These are phyloP conservation scores for Clonostachys rosea DNA, from an alignment of 2,329 filamentous ascomycete species.

Conservation along the genomic window DNA sequence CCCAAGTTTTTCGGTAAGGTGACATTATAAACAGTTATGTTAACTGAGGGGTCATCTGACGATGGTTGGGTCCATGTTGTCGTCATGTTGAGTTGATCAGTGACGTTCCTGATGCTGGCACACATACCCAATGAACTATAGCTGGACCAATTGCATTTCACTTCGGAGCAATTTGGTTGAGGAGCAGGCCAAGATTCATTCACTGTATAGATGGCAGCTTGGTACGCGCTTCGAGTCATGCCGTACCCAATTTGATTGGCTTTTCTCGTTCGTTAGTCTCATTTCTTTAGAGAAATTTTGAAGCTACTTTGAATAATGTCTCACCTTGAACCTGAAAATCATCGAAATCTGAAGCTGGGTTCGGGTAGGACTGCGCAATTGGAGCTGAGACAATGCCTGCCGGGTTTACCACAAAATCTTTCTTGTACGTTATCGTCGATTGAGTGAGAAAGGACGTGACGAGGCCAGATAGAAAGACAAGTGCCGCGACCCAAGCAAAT, in stretches of 20 bases:
- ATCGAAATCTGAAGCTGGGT: no score
- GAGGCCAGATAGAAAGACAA: conserved; percentile 5
- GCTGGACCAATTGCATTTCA: conserved; percentile 1
- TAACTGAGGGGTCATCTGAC: no score
- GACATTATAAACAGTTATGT: no score
- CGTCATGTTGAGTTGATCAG: background rate
- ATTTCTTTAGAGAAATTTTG: no score
- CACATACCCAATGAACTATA: conserved; percentile 2
- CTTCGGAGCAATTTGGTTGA: conserved; percentile 1
- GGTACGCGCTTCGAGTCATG: background rate
- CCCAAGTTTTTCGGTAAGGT: no score
- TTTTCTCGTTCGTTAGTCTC: no score
- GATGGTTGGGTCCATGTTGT: background rate
- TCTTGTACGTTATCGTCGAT: conserved; percentile 5
- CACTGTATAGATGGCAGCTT: conserved; percentile 1
- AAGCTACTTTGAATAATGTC: no score
- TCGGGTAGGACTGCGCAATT: no score
- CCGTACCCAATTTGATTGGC: background rate
- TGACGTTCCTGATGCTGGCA: conserved; percentile 2
- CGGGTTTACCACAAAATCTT: background rate
- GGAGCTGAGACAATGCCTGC: background rate
- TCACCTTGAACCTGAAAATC: no score
- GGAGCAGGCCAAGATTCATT: conserved; percentile 1
- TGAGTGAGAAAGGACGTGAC: conserved; percentile 8
- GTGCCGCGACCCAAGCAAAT: conserved; percentile 1